phyloP scores from a whole-genome alignment of 176 grass and related monocot genomes.

The Triticum turgidum region DNA sequence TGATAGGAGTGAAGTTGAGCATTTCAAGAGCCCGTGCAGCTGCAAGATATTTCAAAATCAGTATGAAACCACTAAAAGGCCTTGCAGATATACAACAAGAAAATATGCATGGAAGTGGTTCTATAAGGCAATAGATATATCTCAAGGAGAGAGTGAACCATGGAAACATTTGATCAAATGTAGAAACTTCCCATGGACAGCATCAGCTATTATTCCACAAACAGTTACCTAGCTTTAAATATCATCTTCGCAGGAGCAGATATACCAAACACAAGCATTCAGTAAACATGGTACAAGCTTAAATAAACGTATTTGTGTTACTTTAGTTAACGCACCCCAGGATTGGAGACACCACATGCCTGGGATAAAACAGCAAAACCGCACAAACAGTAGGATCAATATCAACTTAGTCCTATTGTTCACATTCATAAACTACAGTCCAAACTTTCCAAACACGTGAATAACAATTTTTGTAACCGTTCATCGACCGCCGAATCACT shows the following conservation, averaged over 20 bases:
- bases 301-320: not conserved
- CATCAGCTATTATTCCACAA: not conserved
- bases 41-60: slow-evolving; percentile 39
- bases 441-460: not conserved
- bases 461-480: not conserved
- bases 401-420: not conserved
- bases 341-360: not conserved
- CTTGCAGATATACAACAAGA: not conserved
- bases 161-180: not conserved
- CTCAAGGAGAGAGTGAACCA: not conserved
- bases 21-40: slow-evolving; percentile 80
- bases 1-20: slow-evolving; percentile 86
- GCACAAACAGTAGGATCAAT: not conserved
- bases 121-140: not conserved
- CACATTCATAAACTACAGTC: not conserved
- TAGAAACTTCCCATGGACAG: not conserved
- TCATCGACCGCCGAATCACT: not conserved
- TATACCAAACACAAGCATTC: not conserved
- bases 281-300: not conserved
- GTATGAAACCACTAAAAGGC: not conserved
- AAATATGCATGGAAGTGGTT: not conserved
- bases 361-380: not conserved
- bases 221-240: not conserved
- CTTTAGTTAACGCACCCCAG: not conserved
- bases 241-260: not conserved